Evolutionary conservation across 2,329 filamentous ascomycete genomes (phyloP), one percentile per base, ranked within the genome.

Genomic region (Ophiosphaerella narmari): DNA sequence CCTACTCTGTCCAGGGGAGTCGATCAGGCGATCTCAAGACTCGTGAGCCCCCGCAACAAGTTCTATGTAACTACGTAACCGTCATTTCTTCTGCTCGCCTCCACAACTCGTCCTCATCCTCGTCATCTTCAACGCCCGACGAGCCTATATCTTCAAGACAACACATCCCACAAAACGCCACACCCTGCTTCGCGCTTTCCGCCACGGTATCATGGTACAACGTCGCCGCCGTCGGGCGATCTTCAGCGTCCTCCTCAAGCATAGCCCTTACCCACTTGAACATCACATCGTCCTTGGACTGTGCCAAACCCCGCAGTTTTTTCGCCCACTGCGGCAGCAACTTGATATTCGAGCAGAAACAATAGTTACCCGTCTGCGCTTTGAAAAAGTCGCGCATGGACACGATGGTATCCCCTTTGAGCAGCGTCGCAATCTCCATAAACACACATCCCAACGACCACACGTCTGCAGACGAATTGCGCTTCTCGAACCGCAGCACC

Each of bases 91-190:
- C 39, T 14, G 18, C 90, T 85, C 96, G 96, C 82, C 96, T 92
- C 80, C 96, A 92, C 78, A 96, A 92, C 70, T 91, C 91, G 75
- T 91, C 96, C 80, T 96, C 89, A 84, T 96, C 26, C 5, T 29
- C 92, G 55, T 92, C 92, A 79, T 97, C 92, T 62, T 86, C 86
- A 14, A 39, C 16, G 8, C 34, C 37, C 24, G 39, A 41, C 18
- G 44, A 44, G 7, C 44, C 40, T 5, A 33, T 44, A n/a, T 12
- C 40, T 31, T 48, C 49, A 29, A 36, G n/a, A 37, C 49, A 52
- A 38, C 49, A 52, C 16, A 29, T 12, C 18, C 44, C 49, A 41
- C 44, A 48, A 41, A 48, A 52, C 7, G 49, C 36, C 14, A 52
- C 49, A 18, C 29, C 21, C 11, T 45, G 37, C 18, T 21, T 39